phyloP scores from a whole-genome alignment of 176 grass and related monocot species.

The Hyparrhenia diplandra region DNA sequence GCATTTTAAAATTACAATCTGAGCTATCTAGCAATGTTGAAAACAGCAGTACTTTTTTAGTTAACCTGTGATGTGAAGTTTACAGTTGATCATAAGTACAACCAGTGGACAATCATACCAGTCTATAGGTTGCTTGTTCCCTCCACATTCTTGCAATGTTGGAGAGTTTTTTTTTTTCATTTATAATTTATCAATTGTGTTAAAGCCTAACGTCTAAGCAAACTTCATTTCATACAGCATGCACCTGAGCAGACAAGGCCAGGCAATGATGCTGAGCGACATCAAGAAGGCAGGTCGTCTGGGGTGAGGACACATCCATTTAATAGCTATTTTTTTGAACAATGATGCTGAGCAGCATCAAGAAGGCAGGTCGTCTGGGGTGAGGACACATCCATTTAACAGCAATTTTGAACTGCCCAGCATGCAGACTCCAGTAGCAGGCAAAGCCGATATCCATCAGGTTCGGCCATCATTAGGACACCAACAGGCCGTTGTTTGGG shows the following conservation, averaged over 20 bases:
- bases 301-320: too few species aligned
- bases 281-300: background rate
- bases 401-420: background rate
- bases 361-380: too few species aligned
- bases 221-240: slow-evolving; percentile 21
- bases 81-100: background rate
- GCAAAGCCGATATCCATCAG: background rate
- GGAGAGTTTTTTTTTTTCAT: too few species aligned
- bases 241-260: background rate
- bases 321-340: too few species aligned
- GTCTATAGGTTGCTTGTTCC: background rate
- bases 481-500: background rate
- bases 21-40: background rate
- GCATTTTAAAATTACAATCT: background rate
- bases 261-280: background rate
- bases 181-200: background rate
- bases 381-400: too few species aligned
- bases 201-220: background rate
- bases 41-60: background rate
- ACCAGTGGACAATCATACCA: background rate
- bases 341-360: too few species aligned
- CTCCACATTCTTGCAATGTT: too few species aligned
- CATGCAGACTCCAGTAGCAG: background rate
- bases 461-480: background rate
- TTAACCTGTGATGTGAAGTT: background rate